Evolutionary conservation across 164 flowering plant genomes (phyloP).

Genomic region (Sedum album): DNA sequence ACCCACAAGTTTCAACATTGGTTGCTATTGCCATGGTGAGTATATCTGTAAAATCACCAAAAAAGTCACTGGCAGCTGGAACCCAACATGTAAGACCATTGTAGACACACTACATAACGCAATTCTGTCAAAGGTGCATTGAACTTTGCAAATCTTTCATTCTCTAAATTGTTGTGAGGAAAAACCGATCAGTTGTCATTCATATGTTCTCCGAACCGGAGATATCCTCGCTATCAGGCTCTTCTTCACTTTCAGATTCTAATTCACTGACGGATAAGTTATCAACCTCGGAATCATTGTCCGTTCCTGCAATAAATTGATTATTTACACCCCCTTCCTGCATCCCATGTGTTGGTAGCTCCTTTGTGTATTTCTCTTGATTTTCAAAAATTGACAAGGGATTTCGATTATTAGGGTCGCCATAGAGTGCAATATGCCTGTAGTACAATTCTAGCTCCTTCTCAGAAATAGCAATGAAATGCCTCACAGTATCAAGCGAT

Average conservation of each 20-base stretch:
- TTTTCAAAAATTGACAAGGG: slow-evolving; percentile 28
- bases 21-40: background rate
- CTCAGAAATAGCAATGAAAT: slow-evolving; percentile 71
- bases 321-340: slow-evolving; percentile 12
- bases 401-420: slow-evolving; percentile 47
- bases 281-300: slow-evolving; percentile 21
- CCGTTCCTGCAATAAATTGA: slow-evolving; percentile 23
- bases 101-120: too few relatives aligned
- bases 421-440: slow-evolving; percentile 80
- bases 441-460: slow-evolving; percentile 84
- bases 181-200: background rate
- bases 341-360: slow-evolving; percentile 9
- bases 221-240: background rate
- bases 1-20: background rate
- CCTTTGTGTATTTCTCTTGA: slow-evolving; percentile 19
- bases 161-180: background rate
- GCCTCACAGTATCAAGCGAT: slow-evolving; percentile 80
- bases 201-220: background rate
- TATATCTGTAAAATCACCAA: background rate
- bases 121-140: background rate
- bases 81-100: too few relatives aligned
- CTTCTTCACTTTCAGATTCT: slow-evolving; percentile 16
- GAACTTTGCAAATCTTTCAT: background rate
- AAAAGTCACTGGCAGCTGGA: too few relatives aligned
- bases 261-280: slow-evolving; percentile 18